Percentiles rank a stretch among this genome's conserved stretches.
Evolutionary conservation across 2,329 filamentous ascomycete genomes (phyloP).

Genomic region (Xylariaceae sp.): DNA sequence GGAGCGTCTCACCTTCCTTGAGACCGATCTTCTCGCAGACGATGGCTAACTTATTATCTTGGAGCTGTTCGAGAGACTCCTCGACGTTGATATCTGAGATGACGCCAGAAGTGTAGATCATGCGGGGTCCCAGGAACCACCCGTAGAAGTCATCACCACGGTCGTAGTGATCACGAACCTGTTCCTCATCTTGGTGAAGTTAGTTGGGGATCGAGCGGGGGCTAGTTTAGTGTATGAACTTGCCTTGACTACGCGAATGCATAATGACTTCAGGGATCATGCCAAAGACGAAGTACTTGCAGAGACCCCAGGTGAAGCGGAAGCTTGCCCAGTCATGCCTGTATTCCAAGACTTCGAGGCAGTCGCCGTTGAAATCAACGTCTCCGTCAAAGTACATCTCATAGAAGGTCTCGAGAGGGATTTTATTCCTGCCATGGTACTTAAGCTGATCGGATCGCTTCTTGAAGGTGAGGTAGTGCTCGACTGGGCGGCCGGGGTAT

Average conservation of each 20-base stretch:
- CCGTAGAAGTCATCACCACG: conserved; percentile 97
- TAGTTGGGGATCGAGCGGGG: conserved; percentile 6
- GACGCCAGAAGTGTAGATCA: conserved; percentile 97
- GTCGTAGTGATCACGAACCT: conserved; percentile 97
- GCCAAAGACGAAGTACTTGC: conserved; percentile 84
- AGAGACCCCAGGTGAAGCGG: conserved; percentile 81
- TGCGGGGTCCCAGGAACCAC: conserved; percentile 97
- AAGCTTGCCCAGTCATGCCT: conserved; percentile 97
- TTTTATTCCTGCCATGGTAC: conserved; percentile 78
- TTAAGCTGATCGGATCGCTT: conserved; percentile 61
- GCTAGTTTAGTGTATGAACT: conserved; percentile 23
- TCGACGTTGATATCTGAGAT: conserved; percentile 86
- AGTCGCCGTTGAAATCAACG: conserved; percentile 94
- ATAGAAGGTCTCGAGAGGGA: conserved; percentile 91
- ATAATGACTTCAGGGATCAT: conserved; percentile 90
- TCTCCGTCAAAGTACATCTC: conserved; percentile 97
- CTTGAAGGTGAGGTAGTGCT: conserved; percentile 88
- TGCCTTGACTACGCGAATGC: conserved; percentile 87
- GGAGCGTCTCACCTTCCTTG: conserved; percentile 76
- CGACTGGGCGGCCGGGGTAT: conserved; percentile 82
- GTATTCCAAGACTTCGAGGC: conserved; percentile 86
- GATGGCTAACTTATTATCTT: conserved; percentile 95
- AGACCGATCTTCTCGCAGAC: conserved; percentile 96
- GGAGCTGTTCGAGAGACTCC: conserved; percentile 90
- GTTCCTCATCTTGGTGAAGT: conserved; percentile 76